Conservation (phyloP, 78 protist genomes). For the Ministeria vibrans region DNA sequence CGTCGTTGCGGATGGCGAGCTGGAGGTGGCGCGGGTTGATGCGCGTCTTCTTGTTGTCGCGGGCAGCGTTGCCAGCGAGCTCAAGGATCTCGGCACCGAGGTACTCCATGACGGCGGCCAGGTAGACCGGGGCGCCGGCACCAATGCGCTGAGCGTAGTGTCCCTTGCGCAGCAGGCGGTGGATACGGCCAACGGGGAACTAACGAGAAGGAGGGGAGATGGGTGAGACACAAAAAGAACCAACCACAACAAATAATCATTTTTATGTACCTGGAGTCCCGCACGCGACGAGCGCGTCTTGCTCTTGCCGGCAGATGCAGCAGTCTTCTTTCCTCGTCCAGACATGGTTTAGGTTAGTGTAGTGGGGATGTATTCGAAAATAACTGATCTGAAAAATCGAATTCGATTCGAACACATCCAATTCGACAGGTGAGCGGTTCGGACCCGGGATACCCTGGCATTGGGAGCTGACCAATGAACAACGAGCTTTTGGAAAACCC, state of each 20-base stretch:
- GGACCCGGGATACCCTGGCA: too few relatives aligned
- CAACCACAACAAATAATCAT: too few relatives aligned
- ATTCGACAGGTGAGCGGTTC: too few relatives aligned
- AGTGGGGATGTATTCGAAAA: too few relatives aligned
- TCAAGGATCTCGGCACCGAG: slow-evolving; percentile 94
- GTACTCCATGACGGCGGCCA: slow-evolving; percentile 97
- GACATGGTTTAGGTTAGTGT: too few relatives aligned
- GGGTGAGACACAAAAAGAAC: too few relatives aligned
- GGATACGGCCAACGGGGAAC: slow-evolving; percentile 88
- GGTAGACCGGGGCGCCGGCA: slow-evolving; percentile 86
- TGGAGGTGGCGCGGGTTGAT: slow-evolving; percentile 93
- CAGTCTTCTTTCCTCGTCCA: slow-evolving; percentile 22
- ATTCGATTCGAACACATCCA: too few relatives aligned
- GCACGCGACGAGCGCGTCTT: slow-evolving; percentile 40
- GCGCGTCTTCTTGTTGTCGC: slow-evolving; percentile 79
- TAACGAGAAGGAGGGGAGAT: too few relatives aligned
- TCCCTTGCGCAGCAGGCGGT: slow-evolving; percentile 65
- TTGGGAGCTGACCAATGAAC: too few relatives aligned
- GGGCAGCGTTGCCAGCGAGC: slow-evolving; percentile 91
- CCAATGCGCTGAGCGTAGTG: slow-evolving; percentile 74
- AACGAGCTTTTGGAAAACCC: too few relatives aligned
- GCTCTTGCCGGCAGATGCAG: slow-evolving; percentile 20
- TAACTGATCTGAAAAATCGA: too few relatives aligned
- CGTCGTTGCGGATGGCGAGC: slow-evolving; percentile 93
- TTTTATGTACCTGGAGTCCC: too few relatives aligned